Conservation (phyloP, 176 grass and related monocot species). For the Alopecurus myosuroides region DNA sequence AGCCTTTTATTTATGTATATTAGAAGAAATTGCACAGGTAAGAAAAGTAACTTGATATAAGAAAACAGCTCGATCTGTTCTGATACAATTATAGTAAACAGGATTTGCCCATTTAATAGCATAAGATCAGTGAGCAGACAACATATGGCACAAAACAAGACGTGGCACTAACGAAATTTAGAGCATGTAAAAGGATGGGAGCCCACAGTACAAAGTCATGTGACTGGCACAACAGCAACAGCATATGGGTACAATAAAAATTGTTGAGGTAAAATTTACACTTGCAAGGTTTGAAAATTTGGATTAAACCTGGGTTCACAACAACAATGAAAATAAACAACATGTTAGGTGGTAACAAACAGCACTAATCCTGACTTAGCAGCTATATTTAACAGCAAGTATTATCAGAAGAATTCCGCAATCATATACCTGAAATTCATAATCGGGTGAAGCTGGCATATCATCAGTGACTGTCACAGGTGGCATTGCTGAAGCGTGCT, state of each 20-base stretch:
- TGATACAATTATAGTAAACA: background rate
- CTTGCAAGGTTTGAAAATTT: background rate
- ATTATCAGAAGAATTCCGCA: background rate
- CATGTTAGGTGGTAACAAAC: conserved; percentile 9
- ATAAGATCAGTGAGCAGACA: background rate
- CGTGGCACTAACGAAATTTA: background rate
- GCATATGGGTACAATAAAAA: background rate
- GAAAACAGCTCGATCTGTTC: background rate
- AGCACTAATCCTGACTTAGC: background rate
- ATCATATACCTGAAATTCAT: conserved; percentile 54
- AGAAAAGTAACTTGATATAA: background rate
- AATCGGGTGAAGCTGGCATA: conserved; percentile 39
- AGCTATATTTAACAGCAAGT: background rate
- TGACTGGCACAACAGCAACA: background rate
- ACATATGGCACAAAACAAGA: background rate
- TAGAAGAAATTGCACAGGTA: conserved; percentile 3
- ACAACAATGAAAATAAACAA: background rate
- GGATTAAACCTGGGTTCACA: background rate
- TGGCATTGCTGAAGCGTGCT: conserved; percentile 13
- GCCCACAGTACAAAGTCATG: background rate
- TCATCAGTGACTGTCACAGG: conserved; percentile 26
- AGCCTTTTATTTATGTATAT: background rate
- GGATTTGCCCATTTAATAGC: background rate
- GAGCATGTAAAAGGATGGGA: background rate
- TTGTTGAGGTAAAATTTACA: background rate